Conservation (phyloP, 345 rosid species). For the Nephelium lappaceum region DNA sequence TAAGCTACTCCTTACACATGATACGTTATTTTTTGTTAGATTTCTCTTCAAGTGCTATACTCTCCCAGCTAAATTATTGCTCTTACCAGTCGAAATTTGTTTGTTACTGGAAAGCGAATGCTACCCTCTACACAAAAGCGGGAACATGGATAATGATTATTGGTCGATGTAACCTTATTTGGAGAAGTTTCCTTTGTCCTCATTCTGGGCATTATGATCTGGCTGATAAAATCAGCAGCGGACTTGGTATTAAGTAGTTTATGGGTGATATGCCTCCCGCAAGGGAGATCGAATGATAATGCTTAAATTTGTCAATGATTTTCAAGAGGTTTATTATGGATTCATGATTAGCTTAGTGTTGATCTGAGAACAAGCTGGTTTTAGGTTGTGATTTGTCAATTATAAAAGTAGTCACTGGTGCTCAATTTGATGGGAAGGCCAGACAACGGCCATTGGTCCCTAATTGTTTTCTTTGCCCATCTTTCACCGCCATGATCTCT, state of each 20-base stretch:
- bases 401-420: not conserved
- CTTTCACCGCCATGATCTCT: too few relatives aligned
- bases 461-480: too few relatives aligned
- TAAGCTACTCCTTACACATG: constrained; percentile 34
- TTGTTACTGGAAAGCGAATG: constrained; percentile 11
- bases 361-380: not conserved
- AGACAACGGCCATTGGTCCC: not conserved
- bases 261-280: not conserved
- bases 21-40: constrained; percentile 27
- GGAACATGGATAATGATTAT: not conserved
- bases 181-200: not conserved
- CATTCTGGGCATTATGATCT: not conserved
- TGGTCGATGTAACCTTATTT: constrained; percentile 10
- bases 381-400: not conserved
- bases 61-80: not conserved
- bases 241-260: not conserved
- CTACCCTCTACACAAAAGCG: not conserved
- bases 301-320: not conserved
- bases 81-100: not conserved
- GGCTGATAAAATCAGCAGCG: not conserved
- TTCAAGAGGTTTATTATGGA: not conserved
- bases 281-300: not conserved
- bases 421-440: not conserved
- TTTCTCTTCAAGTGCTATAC: constrained; percentile 12
- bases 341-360: not conserved